phyloP scores from a whole-genome alignment of 2,329 filamentous ascomycete species.

The Pseudohalonectria lignicola region DNA sequence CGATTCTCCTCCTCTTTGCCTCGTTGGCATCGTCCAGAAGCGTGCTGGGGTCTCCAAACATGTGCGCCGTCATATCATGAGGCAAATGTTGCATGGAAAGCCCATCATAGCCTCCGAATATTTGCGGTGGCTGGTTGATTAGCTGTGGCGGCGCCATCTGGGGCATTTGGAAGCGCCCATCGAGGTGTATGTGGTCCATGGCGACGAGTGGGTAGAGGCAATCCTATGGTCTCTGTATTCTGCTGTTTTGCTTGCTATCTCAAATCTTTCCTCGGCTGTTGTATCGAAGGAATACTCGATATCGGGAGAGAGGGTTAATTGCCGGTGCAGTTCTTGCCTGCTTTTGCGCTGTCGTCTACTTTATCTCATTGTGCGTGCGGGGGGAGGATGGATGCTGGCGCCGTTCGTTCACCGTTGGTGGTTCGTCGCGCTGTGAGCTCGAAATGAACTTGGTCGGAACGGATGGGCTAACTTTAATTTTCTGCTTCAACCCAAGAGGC shows the following conservation, averaged over 20 bases:
- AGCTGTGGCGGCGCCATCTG: slow-evolving; percentile 43
- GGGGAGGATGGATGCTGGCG: neutral
- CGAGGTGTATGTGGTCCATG: slow-evolving; percentile 47
- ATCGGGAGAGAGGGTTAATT: too few relatives aligned
- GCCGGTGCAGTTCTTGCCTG: too few relatives aligned
- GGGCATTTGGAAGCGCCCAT: slow-evolving; percentile 48
- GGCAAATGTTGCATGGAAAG: slow-evolving; percentile 45
- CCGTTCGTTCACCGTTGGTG: too few relatives aligned
- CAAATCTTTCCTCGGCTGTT: too few relatives aligned
- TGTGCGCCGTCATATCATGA: slow-evolving; percentile 42
- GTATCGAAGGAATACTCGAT: too few relatives aligned
- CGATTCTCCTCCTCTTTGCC: slow-evolving; percentile 80
- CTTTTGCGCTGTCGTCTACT: too few relatives aligned
- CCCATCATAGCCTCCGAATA: slow-evolving; percentile 53
- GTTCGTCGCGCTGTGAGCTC: neutral
- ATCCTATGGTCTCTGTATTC: too few relatives aligned
- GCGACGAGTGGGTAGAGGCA: slow-evolving; percentile 1
- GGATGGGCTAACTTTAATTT: too few relatives aligned
- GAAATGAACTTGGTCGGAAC: too few relatives aligned
- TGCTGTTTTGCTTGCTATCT: too few relatives aligned
- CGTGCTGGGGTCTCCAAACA: slow-evolving; percentile 45
- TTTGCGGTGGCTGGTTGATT: slow-evolving; percentile 58
- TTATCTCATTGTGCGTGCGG: too few relatives aligned
- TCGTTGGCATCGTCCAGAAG: slow-evolving; percentile 61
- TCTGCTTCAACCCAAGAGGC: neutral